Evolutionary conservation across 768 basidiomycete genomes (phyloP).

Genomic region (Coprinellus aureogranulatus): DNA sequence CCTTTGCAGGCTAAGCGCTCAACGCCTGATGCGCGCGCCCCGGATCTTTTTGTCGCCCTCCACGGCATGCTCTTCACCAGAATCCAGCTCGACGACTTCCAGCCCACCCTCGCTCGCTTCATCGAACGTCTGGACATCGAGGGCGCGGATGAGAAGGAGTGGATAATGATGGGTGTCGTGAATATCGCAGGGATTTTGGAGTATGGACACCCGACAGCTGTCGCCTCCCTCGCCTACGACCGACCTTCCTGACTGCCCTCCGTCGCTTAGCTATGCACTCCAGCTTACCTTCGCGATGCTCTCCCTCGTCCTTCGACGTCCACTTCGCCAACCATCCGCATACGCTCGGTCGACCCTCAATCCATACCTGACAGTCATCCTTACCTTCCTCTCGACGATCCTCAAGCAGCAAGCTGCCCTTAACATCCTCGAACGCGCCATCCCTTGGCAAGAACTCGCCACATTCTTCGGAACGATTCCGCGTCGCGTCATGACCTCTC

Average conservation of each 20-base stretch:
- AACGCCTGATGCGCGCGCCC: conserved; percentile 66
- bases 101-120: conserved; percentile 75
- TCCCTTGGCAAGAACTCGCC: conserved; percentile 84
- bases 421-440: conserved; percentile 62
- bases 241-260: conserved; percentile 47
- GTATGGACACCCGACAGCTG: conserved; percentile 68
- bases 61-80: conserved; percentile 98
- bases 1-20: conserved; percentile 69
- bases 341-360: conserved; percentile 62
- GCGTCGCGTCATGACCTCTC: conserved; percentile 45
- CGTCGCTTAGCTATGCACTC: conserved; percentile 69
- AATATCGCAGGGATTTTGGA: conserved; percentile 83
- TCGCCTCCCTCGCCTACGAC: conserved; percentile 27
- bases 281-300: conserved; percentile 80
- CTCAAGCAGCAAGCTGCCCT: conserved; percentile 63
- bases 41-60: conserved; percentile 87
- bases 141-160: conserved; percentile 77
- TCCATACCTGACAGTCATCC: conserved; percentile 80
- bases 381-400: conserved; percentile 86
- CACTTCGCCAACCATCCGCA: conserved; percentile 57
- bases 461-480: conserved; percentile 61
- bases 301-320: conserved; percentile 62
- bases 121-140: conserved; percentile 85
- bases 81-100: conserved; percentile 91
- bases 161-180: conserved; percentile 94